Evolutionary conservation across 2,329 filamentous ascomycete species (phyloP).

Genomic region (Cordyceps fumosorosea): DNA sequence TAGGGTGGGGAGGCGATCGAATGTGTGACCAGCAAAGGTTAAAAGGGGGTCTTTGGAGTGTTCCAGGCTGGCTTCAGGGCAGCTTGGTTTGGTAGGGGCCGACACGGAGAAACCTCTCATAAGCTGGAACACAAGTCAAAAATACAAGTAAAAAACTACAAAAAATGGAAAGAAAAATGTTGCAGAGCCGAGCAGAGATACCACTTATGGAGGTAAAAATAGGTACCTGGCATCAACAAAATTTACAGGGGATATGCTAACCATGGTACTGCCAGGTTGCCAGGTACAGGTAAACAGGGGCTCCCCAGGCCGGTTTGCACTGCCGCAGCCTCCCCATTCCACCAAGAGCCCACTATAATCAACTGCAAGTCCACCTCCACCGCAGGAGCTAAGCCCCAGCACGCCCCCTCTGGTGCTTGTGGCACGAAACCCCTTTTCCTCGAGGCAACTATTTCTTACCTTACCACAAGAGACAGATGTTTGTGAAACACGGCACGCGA

Average conservation of each 20-base stretch:
- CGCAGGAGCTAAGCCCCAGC: not conserved
- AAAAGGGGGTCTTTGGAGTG: not conserved
- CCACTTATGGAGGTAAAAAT: not conserved
- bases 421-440: slow-evolving; percentile 1
- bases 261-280: too few species aligned
- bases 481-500: not conserved
- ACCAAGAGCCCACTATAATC: not conserved
- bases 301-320: not conserved
- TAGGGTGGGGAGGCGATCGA: not conserved
- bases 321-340: not conserved
- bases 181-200: too few species aligned
- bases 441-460: not conserved
- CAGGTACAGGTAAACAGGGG: not conserved
- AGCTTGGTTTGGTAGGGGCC: not conserved
- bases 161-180: not conserved
- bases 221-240: not conserved
- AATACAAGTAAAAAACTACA: too few species aligned
- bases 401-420: not conserved
- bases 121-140: not conserved
- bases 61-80: not conserved
- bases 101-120: not conserved
- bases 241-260: not conserved
- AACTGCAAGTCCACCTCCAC: not conserved
- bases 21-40: not conserved
- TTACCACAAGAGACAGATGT: not conserved